These are phyloP conservation scores for Ganoderma lingzhi DNA, from an alignment of 1,284 basidiomycete genomes.

Conservation along the genomic window DNA sequence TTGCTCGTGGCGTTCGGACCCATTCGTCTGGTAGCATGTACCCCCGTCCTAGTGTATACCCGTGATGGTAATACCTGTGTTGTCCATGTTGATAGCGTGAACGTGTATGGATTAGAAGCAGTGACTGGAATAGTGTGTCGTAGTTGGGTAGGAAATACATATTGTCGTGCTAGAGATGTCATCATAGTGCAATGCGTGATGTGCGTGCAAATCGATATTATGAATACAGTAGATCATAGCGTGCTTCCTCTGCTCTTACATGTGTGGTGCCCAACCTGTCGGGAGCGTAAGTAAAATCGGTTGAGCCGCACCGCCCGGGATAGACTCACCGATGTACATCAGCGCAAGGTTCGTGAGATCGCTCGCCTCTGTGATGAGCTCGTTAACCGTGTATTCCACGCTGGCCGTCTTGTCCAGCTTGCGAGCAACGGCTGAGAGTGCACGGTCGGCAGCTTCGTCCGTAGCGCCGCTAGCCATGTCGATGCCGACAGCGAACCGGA, in stretches of 20 bases:
- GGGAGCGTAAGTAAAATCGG: not conserved
- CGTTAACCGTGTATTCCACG: conserved; percentile 94
- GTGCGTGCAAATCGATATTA: not conserved
- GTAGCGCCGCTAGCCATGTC: conserved; percentile 72
- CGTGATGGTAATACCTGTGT: conserved; percentile 37
- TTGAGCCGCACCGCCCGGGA: not conserved
- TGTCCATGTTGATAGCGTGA: conserved; percentile 2
- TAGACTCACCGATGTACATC: conserved; percentile 78
- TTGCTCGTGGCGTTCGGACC: conserved; percentile 18
- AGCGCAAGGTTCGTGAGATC: conserved; percentile 79
- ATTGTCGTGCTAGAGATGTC: not conserved
- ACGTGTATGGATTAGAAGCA: not conserved
- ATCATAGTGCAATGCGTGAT: conserved; percentile 6
- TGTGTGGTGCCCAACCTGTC: conserved; percentile 33
- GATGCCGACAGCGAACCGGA: conserved; percentile 55
- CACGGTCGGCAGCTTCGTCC: conserved; percentile 90
- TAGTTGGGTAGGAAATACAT: conserved; percentile 10
- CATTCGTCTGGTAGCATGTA: conserved; percentile 33
- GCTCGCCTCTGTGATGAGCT: conserved; percentile 90
- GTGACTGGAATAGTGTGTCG: not conserved
- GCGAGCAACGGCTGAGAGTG: conserved; percentile 77
- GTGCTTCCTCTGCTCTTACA: conserved; percentile 14
- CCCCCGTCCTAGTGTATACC: conserved; percentile 37
- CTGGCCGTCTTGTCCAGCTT: conserved; percentile 90
- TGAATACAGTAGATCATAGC: conserved; percentile 7